These are phyloP conservation scores for Apiospora malaysiana DNA, from an alignment of 2,329 filamentous ascomycete genomes.

Conservation along the genomic window DNA sequence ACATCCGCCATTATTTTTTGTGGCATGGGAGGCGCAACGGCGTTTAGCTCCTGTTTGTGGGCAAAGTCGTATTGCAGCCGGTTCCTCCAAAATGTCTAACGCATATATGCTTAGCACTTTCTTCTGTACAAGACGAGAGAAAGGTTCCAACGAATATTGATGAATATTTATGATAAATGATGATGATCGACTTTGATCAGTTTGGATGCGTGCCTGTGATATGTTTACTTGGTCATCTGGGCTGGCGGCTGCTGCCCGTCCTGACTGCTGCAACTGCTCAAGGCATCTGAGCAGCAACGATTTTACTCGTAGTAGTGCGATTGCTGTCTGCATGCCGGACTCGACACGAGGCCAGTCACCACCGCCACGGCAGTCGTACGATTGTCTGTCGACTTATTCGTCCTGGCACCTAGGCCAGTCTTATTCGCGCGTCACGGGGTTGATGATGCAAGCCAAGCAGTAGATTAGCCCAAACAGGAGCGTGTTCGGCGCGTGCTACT, in stretches of 20 bases:
- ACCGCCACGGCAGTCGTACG: not conserved
- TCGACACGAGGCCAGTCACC: not conserved
- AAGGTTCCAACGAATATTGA: constrained; percentile 1
- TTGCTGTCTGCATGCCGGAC: not conserved
- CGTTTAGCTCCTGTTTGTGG: constrained; percentile 4
- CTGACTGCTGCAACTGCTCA: not conserved
- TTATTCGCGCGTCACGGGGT: no score
- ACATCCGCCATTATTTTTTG: not conserved
- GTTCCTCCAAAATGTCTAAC: not conserved
- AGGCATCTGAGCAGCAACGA: no score
- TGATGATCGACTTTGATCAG: not conserved
- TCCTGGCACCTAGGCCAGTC: no score
- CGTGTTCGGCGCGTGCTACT: no score
- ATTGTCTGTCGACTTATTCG: not conserved
- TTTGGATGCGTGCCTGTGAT: not conserved
- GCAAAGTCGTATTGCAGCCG: not conserved
- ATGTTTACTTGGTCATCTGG: not conserved
- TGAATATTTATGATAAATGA: constrained; percentile 14
- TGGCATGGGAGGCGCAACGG: not conserved
- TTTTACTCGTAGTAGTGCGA: not conserved
- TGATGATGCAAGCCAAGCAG: no score
- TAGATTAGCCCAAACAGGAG: no score
- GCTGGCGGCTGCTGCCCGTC: not conserved
- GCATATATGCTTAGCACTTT: not conserved
- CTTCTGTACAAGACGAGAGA: constrained; percentile 4